Evolutionary conservation across 2,329 filamentous ascomycete species (phyloP), one percentile per base, ranked within the genome.

Genomic region (Bertia moriformis): DNA sequence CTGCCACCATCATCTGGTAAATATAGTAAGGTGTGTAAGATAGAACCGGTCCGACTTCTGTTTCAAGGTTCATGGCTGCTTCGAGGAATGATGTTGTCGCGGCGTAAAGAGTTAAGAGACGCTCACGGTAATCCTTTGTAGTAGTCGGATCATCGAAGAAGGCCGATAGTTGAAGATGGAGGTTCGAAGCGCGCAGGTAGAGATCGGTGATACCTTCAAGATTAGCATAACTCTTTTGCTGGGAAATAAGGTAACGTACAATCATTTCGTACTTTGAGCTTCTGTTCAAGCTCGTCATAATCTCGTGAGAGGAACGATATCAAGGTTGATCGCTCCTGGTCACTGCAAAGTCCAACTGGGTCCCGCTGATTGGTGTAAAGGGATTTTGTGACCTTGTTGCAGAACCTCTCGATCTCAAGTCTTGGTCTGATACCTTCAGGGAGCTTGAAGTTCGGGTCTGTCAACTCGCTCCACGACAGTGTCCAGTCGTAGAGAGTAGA

Each of bases 1-100:
- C 73, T 3, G 74, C 75, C 18, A 79, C 64, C 52, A 77, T 70
- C 69, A 79, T 78, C 51, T 79, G 75, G 51, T 78, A 74, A 42
- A 80, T 65, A 50, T 79, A 79, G 48, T 69, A 75, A 35, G 61
- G 65, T 7, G 67, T 66, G 42, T 74, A 67, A 7, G 32, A 35
- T 10, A 35, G 32, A 7, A 35, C 32, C 10, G 32, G 32, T 7
- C 32, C 32, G 15, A 35, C 32, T 7, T 35, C 32, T 3, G 60
- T 60, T 42, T 48, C 61, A 15, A 65, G 47, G 22, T 59, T 60
- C 45, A 67, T 54, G 14, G 62, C 60, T n/a, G 53, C 49, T 45
- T 67, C 63, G 15, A 67, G 57, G 45, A 66, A 66, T 3, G 56
- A 50, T 13, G 57, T 64, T 1, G 63, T 64, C 4, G 63, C 59